A percentile compares a stretch with the other conserved stretches of the same genome.
Evolutionary conservation across 2,329 filamentous ascomycete species (phyloP).

Genomic region (Biscogniauxia mediterranea): DNA sequence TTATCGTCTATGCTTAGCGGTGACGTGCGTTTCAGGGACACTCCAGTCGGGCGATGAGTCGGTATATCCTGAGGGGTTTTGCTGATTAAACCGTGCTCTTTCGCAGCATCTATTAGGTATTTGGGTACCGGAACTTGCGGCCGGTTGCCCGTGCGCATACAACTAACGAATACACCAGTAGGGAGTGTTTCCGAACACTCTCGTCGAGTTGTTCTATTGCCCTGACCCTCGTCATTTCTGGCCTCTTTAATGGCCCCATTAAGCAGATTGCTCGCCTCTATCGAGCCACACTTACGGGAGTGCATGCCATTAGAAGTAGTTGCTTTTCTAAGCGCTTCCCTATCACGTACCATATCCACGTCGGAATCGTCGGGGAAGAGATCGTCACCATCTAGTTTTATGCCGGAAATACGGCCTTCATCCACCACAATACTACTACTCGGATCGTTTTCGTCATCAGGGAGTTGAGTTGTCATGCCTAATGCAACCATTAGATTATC

Average conservation of each 20-base stretch:
- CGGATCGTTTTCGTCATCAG: slow-evolving; percentile 31
- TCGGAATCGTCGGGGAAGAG: slow-evolving; percentile 53
- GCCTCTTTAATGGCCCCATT: background rate
- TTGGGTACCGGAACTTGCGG: slow-evolving; percentile 38
- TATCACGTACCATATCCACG: slow-evolving; percentile 39
- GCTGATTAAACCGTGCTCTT: slow-evolving; percentile 39
- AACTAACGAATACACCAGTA: slow-evolving; percentile 43
- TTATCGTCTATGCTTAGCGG: slow-evolving; percentile 13
- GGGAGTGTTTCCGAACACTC: slow-evolving; percentile 19
- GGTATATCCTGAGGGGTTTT: slow-evolving; percentile 26
- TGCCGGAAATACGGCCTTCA: slow-evolving; percentile 53
- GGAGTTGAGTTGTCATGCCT: slow-evolving; percentile 35
- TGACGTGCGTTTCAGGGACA: slow-evolving; percentile 23
- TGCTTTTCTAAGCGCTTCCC: slow-evolving; percentile 7
- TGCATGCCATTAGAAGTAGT: slow-evolving; percentile 5
- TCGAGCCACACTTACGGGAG: background rate
- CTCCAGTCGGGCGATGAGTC: slow-evolving; percentile 4
- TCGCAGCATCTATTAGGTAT: slow-evolving; percentile 41
- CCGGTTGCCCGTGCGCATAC: slow-evolving; percentile 37
- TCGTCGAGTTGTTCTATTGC: slow-evolving; percentile 3
- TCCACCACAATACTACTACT: slow-evolving; percentile 60
- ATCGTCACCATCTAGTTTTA: slow-evolving; percentile 46
- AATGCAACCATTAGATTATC: slow-evolving; percentile 56
- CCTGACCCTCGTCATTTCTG: background rate
- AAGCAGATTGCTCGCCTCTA: slow-evolving; percentile 4